A percentile compares a stretch with the other conserved stretches of the same genome.
Evolutionary conservation across 2,329 filamentous ascomycete species (phyloP).

Genomic region (Fusarium avenaceum): DNA sequence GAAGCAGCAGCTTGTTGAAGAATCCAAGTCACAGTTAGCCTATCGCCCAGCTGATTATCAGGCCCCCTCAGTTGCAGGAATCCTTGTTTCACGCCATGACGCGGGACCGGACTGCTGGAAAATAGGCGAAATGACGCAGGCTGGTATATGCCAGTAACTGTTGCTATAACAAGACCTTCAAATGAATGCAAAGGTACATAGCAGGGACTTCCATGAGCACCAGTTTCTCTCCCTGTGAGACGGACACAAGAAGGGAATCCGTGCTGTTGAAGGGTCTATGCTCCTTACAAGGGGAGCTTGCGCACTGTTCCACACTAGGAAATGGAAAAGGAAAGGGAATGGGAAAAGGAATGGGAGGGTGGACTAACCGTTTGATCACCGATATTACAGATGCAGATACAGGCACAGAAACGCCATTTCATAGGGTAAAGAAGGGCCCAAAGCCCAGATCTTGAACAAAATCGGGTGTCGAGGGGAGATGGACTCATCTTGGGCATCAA

Average conservation of each 20-base stretch:
- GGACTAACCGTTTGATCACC: not conserved
- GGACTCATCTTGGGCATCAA: slow-evolving; percentile 35
- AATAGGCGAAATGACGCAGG: slow-evolving; percentile 38
- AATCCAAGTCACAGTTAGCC: slow-evolving; percentile 9
- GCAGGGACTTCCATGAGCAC: not conserved
- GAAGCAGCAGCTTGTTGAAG: not conserved
- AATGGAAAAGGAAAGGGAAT: not conserved
- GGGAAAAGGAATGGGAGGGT: not conserved
- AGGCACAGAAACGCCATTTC: slow-evolving; percentile 4
- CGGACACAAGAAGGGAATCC: not conserved
- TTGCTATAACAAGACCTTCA: not conserved
- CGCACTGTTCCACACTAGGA: not conserved
- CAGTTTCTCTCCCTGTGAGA: slow-evolving; percentile 23
- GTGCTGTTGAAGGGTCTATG: not conserved
- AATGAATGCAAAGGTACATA: not conserved
- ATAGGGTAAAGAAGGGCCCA: slow-evolving; percentile 9
- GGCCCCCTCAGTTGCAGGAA: not conserved
- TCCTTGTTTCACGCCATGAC: slow-evolving; percentile 15
- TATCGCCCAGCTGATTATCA: slow-evolving; percentile 14
- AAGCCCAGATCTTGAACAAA: not conserved
- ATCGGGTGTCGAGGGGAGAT: not conserved
- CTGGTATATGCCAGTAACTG: not conserved
- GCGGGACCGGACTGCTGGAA: slow-evolving; percentile 41
- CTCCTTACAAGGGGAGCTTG: not conserved
- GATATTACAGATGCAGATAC: slow-evolving; percentile 10